A percentile compares a stretch with the other conserved stretches of the same genome.
These are phyloP conservation scores for Paraphysoderma sedebokerense DNA, from an alignment of 371 early-diverging fungal species.

Conservation along the genomic window DNA sequence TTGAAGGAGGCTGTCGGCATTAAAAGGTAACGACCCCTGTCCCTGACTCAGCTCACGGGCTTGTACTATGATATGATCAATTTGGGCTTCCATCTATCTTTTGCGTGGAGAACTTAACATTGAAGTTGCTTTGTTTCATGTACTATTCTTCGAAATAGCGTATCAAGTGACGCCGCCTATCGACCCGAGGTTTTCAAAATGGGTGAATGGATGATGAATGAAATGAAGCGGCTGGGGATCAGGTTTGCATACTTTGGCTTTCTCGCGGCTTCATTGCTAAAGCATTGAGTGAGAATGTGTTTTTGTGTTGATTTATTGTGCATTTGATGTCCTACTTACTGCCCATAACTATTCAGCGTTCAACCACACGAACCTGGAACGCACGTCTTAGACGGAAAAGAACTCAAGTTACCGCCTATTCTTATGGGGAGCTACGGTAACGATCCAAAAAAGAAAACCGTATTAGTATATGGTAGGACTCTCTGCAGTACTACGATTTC, in stretches of 20 bases:
- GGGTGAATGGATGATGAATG: conserved; percentile 67
- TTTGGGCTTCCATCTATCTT: neutral
- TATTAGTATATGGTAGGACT: conserved; percentile 87
- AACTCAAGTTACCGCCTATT: conserved; percentile 74
- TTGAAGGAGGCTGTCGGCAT: conserved; percentile 85
- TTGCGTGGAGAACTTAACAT: neutral
- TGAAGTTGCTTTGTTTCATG: neutral
- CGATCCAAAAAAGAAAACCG: conserved; percentile 81
- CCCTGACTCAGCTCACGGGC: neutral
- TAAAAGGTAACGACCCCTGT: conserved; percentile 36
- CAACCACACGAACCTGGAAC: conserved; percentile 58
- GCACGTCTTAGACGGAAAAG: conserved; percentile 61
- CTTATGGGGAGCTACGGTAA: conserved; percentile 79
- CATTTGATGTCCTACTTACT: conserved; percentile 6
- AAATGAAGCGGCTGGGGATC: conserved; percentile 61
- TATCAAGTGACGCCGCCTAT: conserved; percentile 52
- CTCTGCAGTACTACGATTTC: too few relatives aligned
- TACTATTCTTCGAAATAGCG: conserved; percentile 22
- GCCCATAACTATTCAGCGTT: conserved; percentile 11
- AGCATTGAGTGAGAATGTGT: neutral
- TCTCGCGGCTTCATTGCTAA: neutral
- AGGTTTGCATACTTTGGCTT: conserved; percentile 9
- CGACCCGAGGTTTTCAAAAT: conserved; percentile 79
- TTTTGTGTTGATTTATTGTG: neutral
- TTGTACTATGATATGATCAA: neutral